Base-by-base conservation (phyloP, 257 asterid species). In the Primulina eburnea region DNA sequence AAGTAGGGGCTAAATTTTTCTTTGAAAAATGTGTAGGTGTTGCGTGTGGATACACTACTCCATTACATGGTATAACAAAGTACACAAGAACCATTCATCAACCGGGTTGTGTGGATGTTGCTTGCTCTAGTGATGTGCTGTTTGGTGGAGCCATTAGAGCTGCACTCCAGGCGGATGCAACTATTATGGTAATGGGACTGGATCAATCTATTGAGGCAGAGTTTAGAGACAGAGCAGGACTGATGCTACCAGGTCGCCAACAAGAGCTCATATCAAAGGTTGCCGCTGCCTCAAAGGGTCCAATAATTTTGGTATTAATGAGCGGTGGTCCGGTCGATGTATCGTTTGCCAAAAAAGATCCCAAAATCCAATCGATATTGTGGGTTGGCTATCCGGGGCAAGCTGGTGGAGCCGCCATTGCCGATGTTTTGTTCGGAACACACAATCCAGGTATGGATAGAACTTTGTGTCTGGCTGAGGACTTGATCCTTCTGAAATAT, bases 311-410 rank as follows among this genome's bases (percentile, higher is more conserved):
- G 66, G 92, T 91, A 37, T 20, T 91, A 30, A 89, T 91, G 95
- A 84, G 82, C n/a, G 96, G 97, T n/a, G 97, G 96, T 30, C 90
- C 96, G 2, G 73, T 91, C 21, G 97, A 91, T 66, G 67, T 91
- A 5, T 79, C 92, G 0, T 91, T 89, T 16, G 96, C 97, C 4
- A 70, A 84, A 34, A 84, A 85, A 28, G 84, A 91, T 29, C 90
- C 89, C 1, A 75, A 69, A 71, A 81, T 91, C 24, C 82, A 83
- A 1, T 86, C 89, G 0, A 91, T 91, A 18, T 56, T 91, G 52
- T 89, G 96, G 97, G 95, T 71, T 4, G 97, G 97, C 12, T 91
- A 89, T 70, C 96, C 97, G 0, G 97, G 96, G 60, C 95, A 91
- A 67, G 89, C 86, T 0, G 97, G 97, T 12, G 97, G 96, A 2